Evolutionary conservation across 108 stramenopile genomes (phyloP).

Genomic region (Schizochytrium sp.): DNA sequence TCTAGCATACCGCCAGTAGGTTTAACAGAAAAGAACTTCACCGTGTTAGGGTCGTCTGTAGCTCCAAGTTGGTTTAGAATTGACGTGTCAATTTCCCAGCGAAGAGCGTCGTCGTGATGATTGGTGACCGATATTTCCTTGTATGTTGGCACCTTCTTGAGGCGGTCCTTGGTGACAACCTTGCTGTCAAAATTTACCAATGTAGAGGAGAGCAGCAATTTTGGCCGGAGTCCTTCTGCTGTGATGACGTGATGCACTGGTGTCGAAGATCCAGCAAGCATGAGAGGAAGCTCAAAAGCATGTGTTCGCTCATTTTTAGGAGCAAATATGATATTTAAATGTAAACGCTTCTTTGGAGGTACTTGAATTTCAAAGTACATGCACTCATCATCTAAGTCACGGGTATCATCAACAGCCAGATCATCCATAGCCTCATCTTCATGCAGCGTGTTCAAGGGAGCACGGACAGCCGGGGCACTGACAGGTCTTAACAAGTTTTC

Average conservation of each 20-base stretch:
- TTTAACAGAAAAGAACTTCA: constrained; percentile 69
- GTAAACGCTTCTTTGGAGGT: constrained; percentile 60
- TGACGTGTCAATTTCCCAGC: constrained; percentile 68
- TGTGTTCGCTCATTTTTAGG: constrained; percentile 66
- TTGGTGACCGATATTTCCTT: constrained; percentile 69
- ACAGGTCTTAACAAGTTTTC: neutral
- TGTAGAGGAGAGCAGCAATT: constrained; percentile 62
- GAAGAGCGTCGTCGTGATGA: constrained; percentile 62
- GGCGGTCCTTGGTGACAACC: constrained; percentile 72
- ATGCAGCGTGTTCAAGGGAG: neutral
- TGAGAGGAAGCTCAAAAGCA: constrained; percentile 71
- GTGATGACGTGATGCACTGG: constrained; percentile 60
- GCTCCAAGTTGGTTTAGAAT: neutral
- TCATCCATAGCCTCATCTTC: constrained; percentile 23
- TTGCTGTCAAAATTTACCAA: constrained; percentile 69
- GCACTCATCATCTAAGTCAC: constrained; percentile 30
- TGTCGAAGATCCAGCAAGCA: constrained; percentile 63
- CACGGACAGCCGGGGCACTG: constrained; percentile 1
- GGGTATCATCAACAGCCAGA: constrained; percentile 26
- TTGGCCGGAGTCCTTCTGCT: constrained; percentile 64
- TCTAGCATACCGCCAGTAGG: constrained; percentile 70
- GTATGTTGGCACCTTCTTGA: constrained; percentile 68
- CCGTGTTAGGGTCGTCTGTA: neutral
- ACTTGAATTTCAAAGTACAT: constrained; percentile 62
- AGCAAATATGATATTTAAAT: constrained; percentile 65